A percentile compares a stretch with the other conserved stretches of the same genome.
phyloP scores from a whole-genome alignment of 192 early-diverging fungal genomes.

The Gonapodya prolifera region DNA sequence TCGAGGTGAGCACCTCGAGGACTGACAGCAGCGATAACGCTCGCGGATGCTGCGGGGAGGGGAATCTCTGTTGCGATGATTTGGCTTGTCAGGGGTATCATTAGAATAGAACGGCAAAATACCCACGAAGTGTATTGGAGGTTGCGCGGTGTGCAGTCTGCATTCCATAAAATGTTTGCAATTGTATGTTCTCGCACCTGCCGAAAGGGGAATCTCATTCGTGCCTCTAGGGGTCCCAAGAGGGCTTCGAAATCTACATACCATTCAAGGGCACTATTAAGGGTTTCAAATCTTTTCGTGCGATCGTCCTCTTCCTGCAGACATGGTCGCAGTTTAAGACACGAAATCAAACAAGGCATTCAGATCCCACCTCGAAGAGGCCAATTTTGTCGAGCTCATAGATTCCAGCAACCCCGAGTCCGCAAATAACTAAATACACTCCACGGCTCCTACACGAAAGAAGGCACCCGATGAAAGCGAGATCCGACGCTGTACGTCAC shows the following conservation, averaged over 20 bases:
- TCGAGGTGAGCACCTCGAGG: conserved; percentile 24
- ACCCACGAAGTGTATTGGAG: background rate
- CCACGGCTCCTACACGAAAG: background rate
- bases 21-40: conserved; percentile 47
- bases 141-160: background rate
- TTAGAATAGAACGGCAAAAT: conserved; percentile 4
- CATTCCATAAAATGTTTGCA: conserved; percentile 7
- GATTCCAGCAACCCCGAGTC: background rate
- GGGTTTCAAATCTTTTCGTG: background rate
- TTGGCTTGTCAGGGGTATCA: background rate
- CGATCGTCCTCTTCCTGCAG: background rate
- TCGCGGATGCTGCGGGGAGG: conserved; percentile 23
- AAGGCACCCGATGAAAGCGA: no score
- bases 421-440: background rate
- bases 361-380: background rate
- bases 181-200: conserved; percentile 4
- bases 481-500: no score
- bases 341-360: background rate
- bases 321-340: background rate
- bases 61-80: background rate
- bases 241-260: background rate
- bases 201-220: conserved; percentile 5
- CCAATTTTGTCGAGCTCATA: background rate
- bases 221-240: background rate
- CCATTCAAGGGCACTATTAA: background rate